Base-by-base conservation (phyloP, 1,139 yeast genomes). In the Pneumocystis murina region DNA sequence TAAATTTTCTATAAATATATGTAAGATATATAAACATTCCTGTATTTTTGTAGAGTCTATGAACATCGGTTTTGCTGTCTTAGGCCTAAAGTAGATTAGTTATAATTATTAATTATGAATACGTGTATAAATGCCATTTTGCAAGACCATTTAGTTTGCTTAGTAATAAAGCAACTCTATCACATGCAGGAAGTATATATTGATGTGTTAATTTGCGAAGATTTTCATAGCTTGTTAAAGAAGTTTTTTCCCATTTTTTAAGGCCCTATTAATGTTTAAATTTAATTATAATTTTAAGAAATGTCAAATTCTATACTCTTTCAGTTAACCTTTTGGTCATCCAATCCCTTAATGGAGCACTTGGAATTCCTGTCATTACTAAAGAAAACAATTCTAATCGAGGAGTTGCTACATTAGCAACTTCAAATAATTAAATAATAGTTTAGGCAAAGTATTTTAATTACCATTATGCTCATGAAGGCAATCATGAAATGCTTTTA, bases 251-350 rank as follows among this genome's bases (percentile, higher is more conserved):
- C 80, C 90, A 80, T 67, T 80, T 76, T 66, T 82, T 83, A 40
- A 82, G 72, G 17, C 87, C 87, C 66, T 87, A 20, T 7, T 24
- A 48, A 24, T 48, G n/a, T 24, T 48, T 48, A 48, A 14, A 48
- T 24, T 24, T 48, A 48, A 48, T 36, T 59, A 59, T 24, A 58
- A 61, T 20, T 41, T 12, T 24, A 36, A 33, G 16, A 7, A 17
- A 57, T n/a, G 38, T 20, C 1, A 24, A 12, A 20, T 20, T 30
- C 5, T 48, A 30, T 24, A 59, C 61, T 16, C 69, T 75, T 66
- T 86, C 91, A 0, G 88, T 90, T 55, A 86, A 75, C 33, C 77
- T 73, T 61, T 78, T 78, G 28, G 76, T 75, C 7, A 81, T 67
- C 84, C 85, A 81, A 28, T 75, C 76, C 62, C 74, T 75, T 4